Evolutionary conservation across 2,329 filamentous ascomycete genomes (phyloP), one percentile per base, ranked within the genome.

Genomic region (Alternaria arbusti): DNA sequence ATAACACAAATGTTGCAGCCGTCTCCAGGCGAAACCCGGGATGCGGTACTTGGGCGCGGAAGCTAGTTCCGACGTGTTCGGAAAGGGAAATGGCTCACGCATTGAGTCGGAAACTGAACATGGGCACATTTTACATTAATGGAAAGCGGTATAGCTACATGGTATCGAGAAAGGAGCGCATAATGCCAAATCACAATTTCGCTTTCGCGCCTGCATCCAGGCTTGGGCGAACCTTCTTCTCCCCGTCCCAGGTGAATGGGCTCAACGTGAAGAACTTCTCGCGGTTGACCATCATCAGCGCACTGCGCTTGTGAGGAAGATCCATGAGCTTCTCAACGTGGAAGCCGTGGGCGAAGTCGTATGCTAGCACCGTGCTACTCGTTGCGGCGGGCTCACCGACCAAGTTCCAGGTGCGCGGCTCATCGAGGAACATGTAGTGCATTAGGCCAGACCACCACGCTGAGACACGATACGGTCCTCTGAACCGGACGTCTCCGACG

Each of bases 311-410:
- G 70, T 92, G 88, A 5, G 89, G 89, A 65, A 93, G 79, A 69
- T 93, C 91, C 65, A 92, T 87, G 64, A 91, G 88, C 79, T 91
- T 91, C 70, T 91, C 88, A 40, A 93, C 83, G 7, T 88, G 87
- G 71, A 93, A 90, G 1, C 91, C 91, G 71, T 92, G 89, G 54
- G 90, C 87, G 57, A 92, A 86, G 70, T 94, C 91, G 77, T 94
- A 94, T 65, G 89, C 88, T 61, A 94, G 82, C 13, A 94, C 89
- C 0, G 88, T 90, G 26, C 84, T 86, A 71, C 91, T 91, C 5
- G 88, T 91, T 62, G 87, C 88, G 76, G 91, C 90, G 32, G 92
- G 91, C 82, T 95, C 92, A 64, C 90, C 90, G 2, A 88, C 86
- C 6, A 86, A 81, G 59, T 82, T 83, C 66, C 77, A 82, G 0